Evolutionary conservation across 305 asterid species (phyloP), one percentile per base, ranked within the genome.

Genomic region (Solanum hybrid): DNA sequence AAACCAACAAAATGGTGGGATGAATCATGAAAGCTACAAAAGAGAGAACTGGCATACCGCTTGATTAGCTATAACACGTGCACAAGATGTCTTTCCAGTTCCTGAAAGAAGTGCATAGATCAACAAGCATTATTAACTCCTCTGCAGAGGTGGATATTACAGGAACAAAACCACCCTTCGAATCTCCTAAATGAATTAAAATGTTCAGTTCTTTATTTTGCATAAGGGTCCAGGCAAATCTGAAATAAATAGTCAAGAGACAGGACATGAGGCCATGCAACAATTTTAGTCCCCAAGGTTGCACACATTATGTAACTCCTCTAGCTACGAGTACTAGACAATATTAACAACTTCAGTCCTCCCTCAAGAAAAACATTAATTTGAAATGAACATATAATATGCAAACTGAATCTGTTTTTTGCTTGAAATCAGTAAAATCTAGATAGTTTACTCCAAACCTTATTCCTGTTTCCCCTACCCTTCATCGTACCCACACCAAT

Each of bases 71-170:
- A 97, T 97, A 88, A 97, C 99, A 78, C 99, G 99, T 92, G 99
- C 99, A 93, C 97, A 96, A 86, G 99, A 97, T 82, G 99, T 97
- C 93, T 97, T 97, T 89, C 99, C 99, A 3, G 99, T 97, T 92
- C 99, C 99, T 96, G 95, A 94, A 92, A 94, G 91, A 92, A 92
- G 83, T 37, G 14, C 65, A 89, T 24, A 79, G 39, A 22, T 85
- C 45, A 85, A 85, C 45, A 32, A 10, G 32, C 77, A 57, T 85
- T 85, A 85, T 85, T 6, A 85, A 85, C 88, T 31, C 88, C 88
- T 22, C 31, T 0, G 31, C 41, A 57, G 32, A 85, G 32, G 12
- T 57, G 88, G 77, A 85, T 85, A 85, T 20, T 20, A 33, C 77
- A 85, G n/a, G 77, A 85, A 32, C 2, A 57, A 38, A 32, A 22